These are phyloP conservation scores for Penicillium sclerotigenum DNA, from an alignment of 2,329 filamentous ascomycete genomes.

Conservation along the genomic window DNA sequence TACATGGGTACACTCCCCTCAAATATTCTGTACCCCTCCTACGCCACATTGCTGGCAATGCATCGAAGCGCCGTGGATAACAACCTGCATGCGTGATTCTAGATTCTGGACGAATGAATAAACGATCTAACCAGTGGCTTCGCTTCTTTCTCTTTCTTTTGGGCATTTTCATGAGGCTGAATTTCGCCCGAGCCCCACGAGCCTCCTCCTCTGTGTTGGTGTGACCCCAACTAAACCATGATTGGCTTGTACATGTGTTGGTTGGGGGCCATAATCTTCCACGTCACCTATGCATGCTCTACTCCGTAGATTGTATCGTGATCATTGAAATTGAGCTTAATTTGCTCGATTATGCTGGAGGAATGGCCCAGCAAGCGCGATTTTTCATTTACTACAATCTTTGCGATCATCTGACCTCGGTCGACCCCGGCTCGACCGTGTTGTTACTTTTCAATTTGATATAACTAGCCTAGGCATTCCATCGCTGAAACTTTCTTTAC, in stretches of 20 bases:
- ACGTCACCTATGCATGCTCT: background rate
- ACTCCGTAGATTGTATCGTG: background rate
- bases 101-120: background rate
- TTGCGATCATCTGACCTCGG: background rate
- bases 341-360: background rate
- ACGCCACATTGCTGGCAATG: background rate
- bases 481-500: background rate
- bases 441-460: background rate
- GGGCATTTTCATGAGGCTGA: background rate
- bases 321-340: conserved; percentile 1
- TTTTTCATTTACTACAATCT: background rate
- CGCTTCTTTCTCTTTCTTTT: no score
- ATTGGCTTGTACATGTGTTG: background rate
- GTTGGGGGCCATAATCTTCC: background rate
- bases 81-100: background rate
- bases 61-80: background rate
- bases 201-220: background rate
- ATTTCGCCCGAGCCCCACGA: background rate
- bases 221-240: background rate
- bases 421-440: background rate
- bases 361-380: background rate
- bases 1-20: no score
- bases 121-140: background rate
- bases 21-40: background rate
- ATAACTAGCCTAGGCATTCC: background rate